These are phyloP conservation scores for Cladosporium austrohemisphaericum DNA, from an alignment of 2,329 filamentous ascomycete genomes.

Conservation along the genomic window DNA sequence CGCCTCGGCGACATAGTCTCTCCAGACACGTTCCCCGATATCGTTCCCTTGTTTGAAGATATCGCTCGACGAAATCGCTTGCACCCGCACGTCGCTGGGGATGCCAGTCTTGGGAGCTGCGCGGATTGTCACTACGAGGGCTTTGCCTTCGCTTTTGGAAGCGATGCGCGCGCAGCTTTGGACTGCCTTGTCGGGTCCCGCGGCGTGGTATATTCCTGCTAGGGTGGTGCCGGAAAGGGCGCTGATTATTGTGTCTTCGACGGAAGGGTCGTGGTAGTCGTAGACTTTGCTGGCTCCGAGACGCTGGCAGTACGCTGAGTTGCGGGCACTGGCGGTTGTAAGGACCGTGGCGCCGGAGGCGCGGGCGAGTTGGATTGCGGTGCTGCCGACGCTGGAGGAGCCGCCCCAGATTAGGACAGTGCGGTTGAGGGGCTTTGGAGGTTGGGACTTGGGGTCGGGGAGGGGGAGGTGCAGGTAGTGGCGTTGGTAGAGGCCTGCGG, in stretches of 20 bases:
- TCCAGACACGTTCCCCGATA: slow-evolving; percentile 29
- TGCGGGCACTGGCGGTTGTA: slow-evolving; percentile 28
- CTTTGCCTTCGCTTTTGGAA: slow-evolving; percentile 27
- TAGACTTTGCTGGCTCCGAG: slow-evolving; percentile 26
- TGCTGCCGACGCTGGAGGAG: slow-evolving; percentile 26
- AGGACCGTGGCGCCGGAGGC: slow-evolving; percentile 29
- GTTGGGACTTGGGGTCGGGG: slow-evolving; percentile 19
- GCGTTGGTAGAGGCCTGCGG: slow-evolving; percentile 21
- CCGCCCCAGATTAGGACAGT: slow-evolving; percentile 33
- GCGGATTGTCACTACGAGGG: slow-evolving; percentile 27
- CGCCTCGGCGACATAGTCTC: slow-evolving; percentile 21
- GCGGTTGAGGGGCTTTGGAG: slow-evolving; percentile 24
- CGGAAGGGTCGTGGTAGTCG: slow-evolving; percentile 29
- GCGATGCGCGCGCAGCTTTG: slow-evolving; percentile 28
- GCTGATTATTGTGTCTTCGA: slow-evolving; percentile 27
- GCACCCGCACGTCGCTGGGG: slow-evolving; percentile 25
- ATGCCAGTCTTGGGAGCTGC: slow-evolving; percentile 24
- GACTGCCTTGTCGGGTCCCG: slow-evolving; percentile 23
- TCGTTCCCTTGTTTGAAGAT: slow-evolving; percentile 26
- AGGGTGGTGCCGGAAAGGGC: slow-evolving; percentile 32
- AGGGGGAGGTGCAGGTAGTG: slow-evolving; percentile 19
- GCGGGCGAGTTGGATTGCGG: slow-evolving; percentile 28
- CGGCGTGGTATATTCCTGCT: slow-evolving; percentile 29
- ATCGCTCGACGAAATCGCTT: slow-evolving; percentile 19
- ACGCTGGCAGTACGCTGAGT: slow-evolving; percentile 23